Evolutionary conservation across 495 filamentous ascomycete genomes (phyloP), one percentile per base, ranked within the genome.

Genomic region (Saxophila tyrrhenica): DNA sequence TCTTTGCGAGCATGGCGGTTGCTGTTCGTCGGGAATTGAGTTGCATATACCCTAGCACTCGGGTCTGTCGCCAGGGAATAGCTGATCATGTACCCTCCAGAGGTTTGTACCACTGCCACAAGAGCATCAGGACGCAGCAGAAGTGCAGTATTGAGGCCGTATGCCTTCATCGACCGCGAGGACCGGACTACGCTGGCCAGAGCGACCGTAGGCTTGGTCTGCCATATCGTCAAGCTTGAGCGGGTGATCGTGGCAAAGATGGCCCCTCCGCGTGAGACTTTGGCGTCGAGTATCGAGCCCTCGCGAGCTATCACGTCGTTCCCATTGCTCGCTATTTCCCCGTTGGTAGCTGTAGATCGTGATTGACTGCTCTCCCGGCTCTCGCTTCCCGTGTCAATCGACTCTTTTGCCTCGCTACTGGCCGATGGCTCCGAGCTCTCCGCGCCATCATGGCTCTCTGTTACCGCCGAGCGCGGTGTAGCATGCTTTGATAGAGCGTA

Each of bases 31-130:
- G 54, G 55, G 0, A 60, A 39, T 23, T 50, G 38, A 15, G 46
- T 58, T 3, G 45, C 48, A 66, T 95, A 99, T 20, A 97, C 87
- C 53, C 81, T 77, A 16, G 85, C 79, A 39, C 84, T 79, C 23
- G 86, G 77, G 63, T 96, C 91, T 8, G 83, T 85, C n/a, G 86
- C 83, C 23, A 99, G 73, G 0, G 90, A 86, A 64, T 97, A 99
- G 22, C 89, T 99, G 55, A 99, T 89, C 22, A 99, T 78, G 59
- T 85, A 97, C 48, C 90, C 89, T 48, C 85, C 70, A 35, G 79
- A 76, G 1, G 94, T 97, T 61, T 95, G 89, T n/a, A 95, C 80
- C 42, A 94, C 87, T 48, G 95, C 79, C 39, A 96, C 92, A 46
- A 84, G 82, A 21, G 87, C 89, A 67, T 97, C 92, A 0, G 94